Base-by-base conservation (phyloP, 1,284 basidiomycete genomes). In the Austropuccinia psidii region DNA sequence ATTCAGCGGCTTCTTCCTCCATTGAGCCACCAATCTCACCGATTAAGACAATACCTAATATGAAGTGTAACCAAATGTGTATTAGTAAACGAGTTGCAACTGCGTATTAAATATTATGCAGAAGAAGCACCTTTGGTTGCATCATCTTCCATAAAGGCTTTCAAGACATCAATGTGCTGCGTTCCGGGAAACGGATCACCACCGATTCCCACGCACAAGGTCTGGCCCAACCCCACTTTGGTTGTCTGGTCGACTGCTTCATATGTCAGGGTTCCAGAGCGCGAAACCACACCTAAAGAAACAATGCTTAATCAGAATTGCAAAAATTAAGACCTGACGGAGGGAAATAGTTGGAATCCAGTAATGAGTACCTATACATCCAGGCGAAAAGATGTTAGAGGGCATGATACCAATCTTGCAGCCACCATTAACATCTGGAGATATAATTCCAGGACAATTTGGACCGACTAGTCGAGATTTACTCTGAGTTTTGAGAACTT, bases 361-460 rank as follows among this genome's bases (percentile, higher is more conserved):
- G 27, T 15, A 54, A 54, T 54, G n/a, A 54, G n/a, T 1, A 69
- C 76, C 78, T 74, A 67, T 79, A 58, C 55, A 70, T 19, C 69
- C 75, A 66, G 77, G 76, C 9, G 73, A 55, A 72, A 75, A 78
- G 67, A 74, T 77, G 29, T 75, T 74, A 17, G 74, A 95, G 31
- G 96, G 96, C 84, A 98, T 95, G 81, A 99, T 99, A 76, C 96
- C 96, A 88, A 99, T 98, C 85, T 98, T 98, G 85, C 96, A 99
- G 19, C 95, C 95, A 70, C 82, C 81, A 49, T 75, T 75, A 15
- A 74, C 58, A 73, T 90, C 86, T 33, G 93, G 92, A 80, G 94
- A 93, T 80, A 99, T 98, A 79, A 99, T 89, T 81, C 96, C 96
- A 4, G 96, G 96, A 83, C 96, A 99, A 83, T 99, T 99, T 55